Conservation (phyloP, 805 yeast species). For the Blastobotrys chiropterorum region DNA sequence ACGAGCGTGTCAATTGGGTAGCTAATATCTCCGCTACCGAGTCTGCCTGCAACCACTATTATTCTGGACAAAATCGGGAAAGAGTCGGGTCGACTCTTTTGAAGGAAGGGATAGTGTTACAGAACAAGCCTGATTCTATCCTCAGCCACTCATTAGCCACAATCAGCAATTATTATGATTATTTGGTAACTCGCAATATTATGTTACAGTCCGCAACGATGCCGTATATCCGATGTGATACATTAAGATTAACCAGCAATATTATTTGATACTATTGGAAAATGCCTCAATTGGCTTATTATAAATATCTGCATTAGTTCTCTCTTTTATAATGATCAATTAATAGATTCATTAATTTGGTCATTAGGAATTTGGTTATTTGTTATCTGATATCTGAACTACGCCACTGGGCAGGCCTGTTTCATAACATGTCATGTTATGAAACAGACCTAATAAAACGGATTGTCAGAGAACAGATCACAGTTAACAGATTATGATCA, state of each 20-base stretch:
- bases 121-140: not conserved
- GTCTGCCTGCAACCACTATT: not conserved
- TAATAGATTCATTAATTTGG: too few species aligned
- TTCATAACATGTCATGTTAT: too few species aligned
- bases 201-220: not conserved
- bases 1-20: not conserved
- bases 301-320: not conserved
- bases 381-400: too few species aligned
- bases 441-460: too few species aligned
- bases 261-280: not conserved
- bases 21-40: not conserved
- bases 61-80: not conserved
- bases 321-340: not conserved
- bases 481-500: too few species aligned
- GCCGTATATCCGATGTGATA: not conserved
- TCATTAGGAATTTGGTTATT: too few species aligned
- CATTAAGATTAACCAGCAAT: not conserved
- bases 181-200: not conserved
- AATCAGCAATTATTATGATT: too few species aligned
- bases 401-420: too few species aligned
- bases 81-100: not conserved
- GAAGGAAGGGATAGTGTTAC: not conserved
- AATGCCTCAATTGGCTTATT: not conserved
- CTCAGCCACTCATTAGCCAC: not conserved
- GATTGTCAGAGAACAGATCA: too few species aligned